Evolutionary conservation across 23 red algal genomes (phyloP).

Genomic region (Gracilaria vermiculophylla): DNA sequence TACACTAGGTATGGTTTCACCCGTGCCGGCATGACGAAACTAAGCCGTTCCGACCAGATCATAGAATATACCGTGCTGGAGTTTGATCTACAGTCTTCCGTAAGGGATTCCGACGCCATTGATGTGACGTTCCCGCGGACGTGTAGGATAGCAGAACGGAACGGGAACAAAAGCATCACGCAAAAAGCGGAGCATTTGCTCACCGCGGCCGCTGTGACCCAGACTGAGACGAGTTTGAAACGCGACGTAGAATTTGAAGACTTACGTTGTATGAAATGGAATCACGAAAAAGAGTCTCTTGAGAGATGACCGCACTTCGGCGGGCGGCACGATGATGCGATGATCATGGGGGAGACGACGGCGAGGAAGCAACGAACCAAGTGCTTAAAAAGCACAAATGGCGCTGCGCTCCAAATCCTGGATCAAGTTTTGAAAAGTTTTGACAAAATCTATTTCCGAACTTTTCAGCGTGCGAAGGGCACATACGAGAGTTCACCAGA

Average conservation of each 20-base stretch:
- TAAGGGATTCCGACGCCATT: slow-evolving; percentile 19
- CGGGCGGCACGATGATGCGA: too few relatives aligned
- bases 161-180: slow-evolving; percentile 8
- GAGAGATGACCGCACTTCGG: too few relatives aligned
- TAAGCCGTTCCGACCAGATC: slow-evolving; percentile 54
- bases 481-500: not conserved
- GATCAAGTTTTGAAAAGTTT: too few relatives aligned
- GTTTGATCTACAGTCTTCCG: slow-evolving; percentile 47
- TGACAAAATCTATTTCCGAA: too few relatives aligned
- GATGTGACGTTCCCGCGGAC: slow-evolving; percentile 16
- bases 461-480: not conserved
- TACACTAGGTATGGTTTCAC: slow-evolving; percentile 51
- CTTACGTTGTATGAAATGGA: not conserved
- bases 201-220: slow-evolving; percentile 1
- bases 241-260: not conserved
- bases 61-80: slow-evolving; percentile 53
- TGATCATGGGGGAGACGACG: too few relatives aligned
- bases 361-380: too few relatives aligned
- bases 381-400: too few relatives aligned
- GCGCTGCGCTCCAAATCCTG: too few relatives aligned
- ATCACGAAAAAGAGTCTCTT: too few relatives aligned
- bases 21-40: slow-evolving; percentile 51
- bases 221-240: not conserved
- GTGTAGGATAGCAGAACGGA: slow-evolving; percentile 20
- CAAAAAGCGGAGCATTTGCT: not conserved